Conservation (phyloP, 2,329 filamentous ascomycete genomes). For the Talaromyces pinophilus region DNA sequence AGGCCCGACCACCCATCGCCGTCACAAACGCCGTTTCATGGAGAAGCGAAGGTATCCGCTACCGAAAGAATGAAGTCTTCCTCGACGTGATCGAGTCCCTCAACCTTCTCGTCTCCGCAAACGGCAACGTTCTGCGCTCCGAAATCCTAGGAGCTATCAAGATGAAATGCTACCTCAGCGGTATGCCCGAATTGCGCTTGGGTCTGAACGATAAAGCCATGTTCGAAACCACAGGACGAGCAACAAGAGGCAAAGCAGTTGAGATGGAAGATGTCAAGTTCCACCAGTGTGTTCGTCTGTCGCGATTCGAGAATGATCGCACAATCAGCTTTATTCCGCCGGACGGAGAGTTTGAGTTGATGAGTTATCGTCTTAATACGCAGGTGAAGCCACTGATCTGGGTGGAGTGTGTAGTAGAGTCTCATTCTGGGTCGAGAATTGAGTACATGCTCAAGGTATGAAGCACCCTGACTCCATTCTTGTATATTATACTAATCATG, state of each 20-base stretch:
- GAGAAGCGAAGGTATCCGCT: slow-evolving; percentile 96
- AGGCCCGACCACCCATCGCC: slow-evolving; percentile 92
- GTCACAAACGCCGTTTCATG: slow-evolving; percentile 98
- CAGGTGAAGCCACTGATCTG: slow-evolving; percentile 98
- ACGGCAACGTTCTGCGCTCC: slow-evolving; percentile 90
- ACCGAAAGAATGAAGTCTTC: slow-evolving; percentile 99
- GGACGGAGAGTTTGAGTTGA: slow-evolving; percentile 97
- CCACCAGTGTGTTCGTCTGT: slow-evolving; percentile 94
- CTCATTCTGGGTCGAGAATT: slow-evolving; percentile 89
- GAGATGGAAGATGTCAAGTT: slow-evolving; percentile 99
- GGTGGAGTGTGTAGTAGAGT: slow-evolving; percentile 97
- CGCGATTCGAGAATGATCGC: slow-evolving; percentile 95
- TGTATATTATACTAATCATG: neutral
- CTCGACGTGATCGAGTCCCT: slow-evolving; percentile 95
- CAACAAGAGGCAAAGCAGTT: slow-evolving; percentile 92
- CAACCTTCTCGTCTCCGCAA: slow-evolving; percentile 90
- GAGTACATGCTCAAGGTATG: slow-evolving; percentile 94
- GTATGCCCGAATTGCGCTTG: slow-evolving; percentile 93
- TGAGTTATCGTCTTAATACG: slow-evolving; percentile 98
- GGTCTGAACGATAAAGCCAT: slow-evolving; percentile 99
- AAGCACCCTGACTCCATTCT: neutral
- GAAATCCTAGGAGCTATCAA: slow-evolving; percentile 97
- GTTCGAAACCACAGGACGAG: slow-evolving; percentile 96
- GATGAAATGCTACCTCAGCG: slow-evolving; percentile 99
- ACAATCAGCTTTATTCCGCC: slow-evolving; percentile 99